phyloP scores from a whole-genome alignment of 164 flowering plant species.

The Hamamelis virginiana region DNA sequence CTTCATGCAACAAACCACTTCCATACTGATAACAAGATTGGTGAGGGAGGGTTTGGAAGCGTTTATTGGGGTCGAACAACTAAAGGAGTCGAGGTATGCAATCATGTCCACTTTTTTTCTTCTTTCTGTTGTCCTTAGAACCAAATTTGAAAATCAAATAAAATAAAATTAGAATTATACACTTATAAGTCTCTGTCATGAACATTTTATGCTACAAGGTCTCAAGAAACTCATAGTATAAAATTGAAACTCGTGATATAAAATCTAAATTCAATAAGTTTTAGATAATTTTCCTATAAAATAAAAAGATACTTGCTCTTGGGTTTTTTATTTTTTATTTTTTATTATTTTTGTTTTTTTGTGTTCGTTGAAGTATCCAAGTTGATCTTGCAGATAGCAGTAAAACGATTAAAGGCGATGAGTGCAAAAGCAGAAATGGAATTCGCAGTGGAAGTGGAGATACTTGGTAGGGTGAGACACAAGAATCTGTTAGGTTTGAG shows the following conservation, averaged over 20 bases:
- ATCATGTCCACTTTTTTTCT: conserved; percentile 7
- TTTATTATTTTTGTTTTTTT: not conserved
- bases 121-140: no score
- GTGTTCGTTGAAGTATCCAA: not conserved
- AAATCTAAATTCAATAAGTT: no score
- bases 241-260: no score
- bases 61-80: conserved; percentile 78
- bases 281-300: no score
- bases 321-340: not conserved
- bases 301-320: not conserved
- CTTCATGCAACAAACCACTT: conserved; percentile 69
- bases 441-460: conserved; percentile 80
- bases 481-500: conserved; percentile 61
- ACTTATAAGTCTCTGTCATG: no score
- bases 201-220: no score
- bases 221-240: no score
- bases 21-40: conserved; percentile 65
- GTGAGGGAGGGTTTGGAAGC: conserved; percentile 81
- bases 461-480: conserved; percentile 75
- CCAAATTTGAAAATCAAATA: no score
- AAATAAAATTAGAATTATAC: no score
- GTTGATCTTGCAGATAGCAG: conserved; percentile 52
- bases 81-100: conserved; percentile 69
- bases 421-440: conserved; percentile 79
- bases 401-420: conserved; percentile 63